Base-by-base conservation (phyloP, 345 rosid genomes). In the Carallia pectinifolia region DNA sequence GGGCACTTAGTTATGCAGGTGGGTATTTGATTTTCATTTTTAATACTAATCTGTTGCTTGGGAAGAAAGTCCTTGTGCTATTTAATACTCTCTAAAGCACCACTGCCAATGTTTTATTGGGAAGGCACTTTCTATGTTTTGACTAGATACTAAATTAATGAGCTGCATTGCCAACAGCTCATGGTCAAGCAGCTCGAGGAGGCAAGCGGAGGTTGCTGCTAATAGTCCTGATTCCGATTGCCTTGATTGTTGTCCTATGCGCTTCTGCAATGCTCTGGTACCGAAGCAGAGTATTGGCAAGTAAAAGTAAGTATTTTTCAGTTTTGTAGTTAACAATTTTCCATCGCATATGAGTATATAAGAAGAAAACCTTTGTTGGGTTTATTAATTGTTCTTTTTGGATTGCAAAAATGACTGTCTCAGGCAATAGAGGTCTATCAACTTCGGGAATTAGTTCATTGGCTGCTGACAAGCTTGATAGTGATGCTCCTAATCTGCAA, bases 1-100 rank as follows among this genome's bases (percentile, higher is more conserved):
- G 86, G 87, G 71, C 7, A 55, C 88, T 87, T 68, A 79, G 85
- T 15, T 60, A 18, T 13, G 80, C 79, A 58, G 81, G 86, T 76
- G 53, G 1, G 66, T 15, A 18, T 44, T 44, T 4, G 4, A 44
- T 44, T 44, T 44, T 44, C 16, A 0, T 44, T 44, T 44, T 44
- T 0, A 0, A 12, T 12, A 44, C 12, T 10, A 44, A 44, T 12
- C 50, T 44, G 50, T 44, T 44, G 3, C 12, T 44, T 12, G 50
- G 4, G 50, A 44, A 44, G 16, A 44, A 44, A 44, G 50, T 12
- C 50, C 50, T 44, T 44, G 16, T 44, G 50, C 13, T 7, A 3
- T 44, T 12, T 44, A 44, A 4, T 12, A 44, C 16, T 44, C 50
- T 44, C 12, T 10, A 44, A 12, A 10, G 50, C 50, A 44, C 10